Evolutionary conservation across 2,329 filamentous ascomycete genomes (phyloP).

Genomic region (Ascochyta lentis): DNA sequence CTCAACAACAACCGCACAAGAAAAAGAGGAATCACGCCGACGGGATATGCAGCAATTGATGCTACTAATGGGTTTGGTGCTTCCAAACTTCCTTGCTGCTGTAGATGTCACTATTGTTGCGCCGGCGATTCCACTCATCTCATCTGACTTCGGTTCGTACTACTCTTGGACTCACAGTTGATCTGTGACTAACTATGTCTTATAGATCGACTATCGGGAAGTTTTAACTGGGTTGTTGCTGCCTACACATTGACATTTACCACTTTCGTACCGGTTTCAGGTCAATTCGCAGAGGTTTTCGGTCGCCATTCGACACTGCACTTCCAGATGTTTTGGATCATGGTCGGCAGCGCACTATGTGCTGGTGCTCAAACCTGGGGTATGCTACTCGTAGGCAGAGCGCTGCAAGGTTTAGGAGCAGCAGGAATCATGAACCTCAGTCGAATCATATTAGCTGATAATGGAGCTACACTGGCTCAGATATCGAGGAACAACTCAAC

Average conservation of each 20-base stretch:
- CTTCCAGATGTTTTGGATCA: conserved; percentile 57
- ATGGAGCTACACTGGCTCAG: conserved; percentile 69
- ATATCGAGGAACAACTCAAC: conserved; percentile 72
- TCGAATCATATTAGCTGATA: conserved; percentile 68
- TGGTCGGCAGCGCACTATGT: conserved; percentile 68
- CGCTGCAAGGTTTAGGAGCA: conserved; percentile 67
- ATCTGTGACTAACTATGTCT: neutral
- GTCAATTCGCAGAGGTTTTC: conserved; percentile 69
- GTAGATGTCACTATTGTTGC: conserved; percentile 71
- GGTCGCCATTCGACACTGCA: conserved; percentile 67
- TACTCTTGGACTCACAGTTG: neutral
- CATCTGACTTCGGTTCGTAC: conserved; percentile 64
- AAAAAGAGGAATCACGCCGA: conserved; percentile 21
- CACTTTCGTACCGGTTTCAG: conserved; percentile 71
- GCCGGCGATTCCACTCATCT: conserved; percentile 67
- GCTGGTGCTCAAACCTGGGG: conserved; percentile 65
- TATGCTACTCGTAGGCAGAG: conserved; percentile 68
- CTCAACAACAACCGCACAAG: conserved; percentile 14
- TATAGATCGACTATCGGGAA: conserved; percentile 61
- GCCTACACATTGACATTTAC: conserved; percentile 72
- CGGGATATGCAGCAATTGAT: conserved; percentile 62
- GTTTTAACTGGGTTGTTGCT: conserved; percentile 68
- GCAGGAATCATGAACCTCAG: conserved; percentile 68
- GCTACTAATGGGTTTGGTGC: conserved; percentile 63
- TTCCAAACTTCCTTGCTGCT: conserved; percentile 67